These are phyloP conservation scores for Cercospora sp. DNA, from an alignment of 2,329 filamentous ascomycete species.

Conservation along the genomic window DNA sequence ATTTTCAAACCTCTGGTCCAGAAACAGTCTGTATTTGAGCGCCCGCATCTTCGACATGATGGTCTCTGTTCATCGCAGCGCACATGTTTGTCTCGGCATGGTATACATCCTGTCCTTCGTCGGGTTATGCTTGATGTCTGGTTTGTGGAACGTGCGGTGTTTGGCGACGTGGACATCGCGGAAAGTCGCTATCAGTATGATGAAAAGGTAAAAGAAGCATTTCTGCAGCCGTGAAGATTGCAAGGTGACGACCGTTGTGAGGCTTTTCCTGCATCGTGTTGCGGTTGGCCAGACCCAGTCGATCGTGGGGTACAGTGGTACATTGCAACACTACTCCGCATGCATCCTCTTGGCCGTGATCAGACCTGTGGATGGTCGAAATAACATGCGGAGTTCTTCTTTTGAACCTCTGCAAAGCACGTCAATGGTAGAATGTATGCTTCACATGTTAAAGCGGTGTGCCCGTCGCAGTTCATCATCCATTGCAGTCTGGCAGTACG, in stretches of 20 bases:
- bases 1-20: constrained; percentile 20
- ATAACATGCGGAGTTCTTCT: not conserved
- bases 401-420: not conserved
- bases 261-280: not conserved
- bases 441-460: not conserved
- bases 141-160: not conserved
- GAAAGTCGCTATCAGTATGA: not conserved
- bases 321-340: not conserved
- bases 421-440: not conserved
- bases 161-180: not conserved
- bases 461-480: not conserved
- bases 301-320: not conserved
- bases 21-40: constrained; percentile 12
- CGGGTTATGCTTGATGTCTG: constrained; percentile 16
- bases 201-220: not conserved
- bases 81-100: constrained; percentile 20
- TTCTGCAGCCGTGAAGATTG: not conserved
- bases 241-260: not conserved
- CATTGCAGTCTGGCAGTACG: not conserved
- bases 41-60: constrained; percentile 16
- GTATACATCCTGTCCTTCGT: constrained; percentile 20
- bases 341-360: not conserved
- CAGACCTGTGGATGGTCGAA: not conserved
- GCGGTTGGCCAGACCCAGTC: not conserved
- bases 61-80: constrained; percentile 21